Evolutionary conservation across 108 stramenopile genomes (phyloP), one percentile per base, ranked within the genome.

Genomic region (Pseudonitzschia multistriata): DNA sequence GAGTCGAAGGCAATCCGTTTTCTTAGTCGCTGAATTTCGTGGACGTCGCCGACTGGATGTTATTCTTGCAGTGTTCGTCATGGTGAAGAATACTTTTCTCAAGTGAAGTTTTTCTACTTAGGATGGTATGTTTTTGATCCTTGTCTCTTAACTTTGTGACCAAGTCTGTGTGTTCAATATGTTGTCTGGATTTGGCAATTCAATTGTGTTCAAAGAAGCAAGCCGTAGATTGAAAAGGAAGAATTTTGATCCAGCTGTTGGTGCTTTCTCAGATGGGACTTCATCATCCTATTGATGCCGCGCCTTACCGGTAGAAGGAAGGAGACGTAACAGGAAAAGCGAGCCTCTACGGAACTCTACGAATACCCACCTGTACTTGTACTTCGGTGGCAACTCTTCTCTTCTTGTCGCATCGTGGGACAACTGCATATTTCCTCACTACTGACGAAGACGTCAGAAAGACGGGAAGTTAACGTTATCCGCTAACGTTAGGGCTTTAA

Each of bases 181-280:
- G 37, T 37, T 8, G 5, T n/a, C n/a, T 42, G 40, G 40, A 10
- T 10, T 42, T 13, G 40, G 40, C 7, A 42, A 13, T 42, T 42
- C 40, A 42, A 42, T 42, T 42, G 40, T 42, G 7, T 42, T 42
- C 7, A 42, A 42, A 42, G 7, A 42, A 42, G 40, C 13, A 42
- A 13, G 40, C 40, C 40, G 40, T 42, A 13, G n/a, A n/a, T 13
- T 42, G 40, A 13, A 42, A n/a, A 42, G 50, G 7, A 52, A 52
- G 50, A 52, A 52, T 52, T 52, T 52, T 52, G 50, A 52, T 25
- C 50, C 50, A 52, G 50, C 50, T 52, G 50, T 52, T 52, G 21
- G 50, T 45, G 50, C 50, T 52, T 52, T 52, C 50, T 52, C 50
- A 52, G 50, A 52, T 3, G 7, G 50, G 25, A 2, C 50, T 52